phyloP scores from a whole-genome alignment of 345 rosid genomes.

The Camelina hispida region DNA sequence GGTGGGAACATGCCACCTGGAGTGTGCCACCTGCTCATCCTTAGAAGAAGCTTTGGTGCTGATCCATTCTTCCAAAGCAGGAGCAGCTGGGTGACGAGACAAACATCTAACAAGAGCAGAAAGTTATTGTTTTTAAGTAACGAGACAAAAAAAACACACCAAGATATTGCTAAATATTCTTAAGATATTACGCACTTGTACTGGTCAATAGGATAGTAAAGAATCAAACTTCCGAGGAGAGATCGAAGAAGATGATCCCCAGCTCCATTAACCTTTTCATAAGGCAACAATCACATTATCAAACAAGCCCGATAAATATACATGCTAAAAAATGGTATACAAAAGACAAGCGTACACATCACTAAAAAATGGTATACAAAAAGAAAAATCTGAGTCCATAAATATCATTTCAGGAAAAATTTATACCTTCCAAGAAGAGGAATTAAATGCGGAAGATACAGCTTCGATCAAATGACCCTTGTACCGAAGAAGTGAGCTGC shows the following conservation, averaged over 20 bases:
- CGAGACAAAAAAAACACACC: not conserved
- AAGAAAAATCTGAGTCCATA: constrained; percentile 14
- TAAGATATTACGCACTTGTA: constrained; percentile 64
- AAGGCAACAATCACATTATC: constrained; percentile 29
- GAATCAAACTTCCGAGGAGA: constrained; percentile 85
- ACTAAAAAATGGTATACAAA: constrained; percentile 20
- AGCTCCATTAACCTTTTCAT: constrained; percentile 87
- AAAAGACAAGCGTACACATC: constrained; percentile 16
- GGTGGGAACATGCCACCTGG: constrained; percentile 91
- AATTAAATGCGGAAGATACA: constrained; percentile 78
- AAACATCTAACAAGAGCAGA: constrained; percentile 62
- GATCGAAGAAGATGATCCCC: constrained; percentile 93
- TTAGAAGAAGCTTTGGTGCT: constrained; percentile 78
- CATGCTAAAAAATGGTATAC: constrained; percentile 17
- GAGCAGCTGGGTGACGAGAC: constrained; percentile 77
- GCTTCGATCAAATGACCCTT: constrained; percentile 80
- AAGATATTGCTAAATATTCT: constrained; percentile 14
- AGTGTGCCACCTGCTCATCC: constrained; percentile 54
- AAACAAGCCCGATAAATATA: constrained; percentile 23
- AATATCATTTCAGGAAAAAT: constrained; percentile 28
- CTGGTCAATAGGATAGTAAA: constrained; percentile 89
- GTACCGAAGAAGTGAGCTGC: constrained; percentile 78
- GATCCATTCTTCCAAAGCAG: constrained; percentile 87
- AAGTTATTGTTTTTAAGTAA: constrained; percentile 31
- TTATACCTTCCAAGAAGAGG: constrained; percentile 96